A percentile compares a stretch with the other conserved stretches of the same genome.
phyloP scores from a whole-genome alignment of 1,284 basidiomycete genomes.

The Erythrobasidium hasegawianum region DNA sequence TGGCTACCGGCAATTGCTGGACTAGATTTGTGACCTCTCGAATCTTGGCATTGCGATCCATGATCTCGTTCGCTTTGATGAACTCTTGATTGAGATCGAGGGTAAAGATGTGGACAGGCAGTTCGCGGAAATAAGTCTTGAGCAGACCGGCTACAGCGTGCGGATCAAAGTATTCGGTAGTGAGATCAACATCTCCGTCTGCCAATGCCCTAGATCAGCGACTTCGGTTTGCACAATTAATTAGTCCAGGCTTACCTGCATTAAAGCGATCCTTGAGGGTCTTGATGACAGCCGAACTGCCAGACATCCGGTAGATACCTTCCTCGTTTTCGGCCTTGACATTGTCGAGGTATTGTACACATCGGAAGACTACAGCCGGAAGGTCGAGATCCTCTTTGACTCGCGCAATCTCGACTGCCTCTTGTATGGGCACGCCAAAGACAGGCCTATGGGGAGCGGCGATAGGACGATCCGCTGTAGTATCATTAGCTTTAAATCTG shows the following conservation, averaged over 20 bases:
- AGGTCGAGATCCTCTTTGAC: conserved; percentile 67
- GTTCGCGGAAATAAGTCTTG: conserved; percentile 82
- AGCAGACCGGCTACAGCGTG: conserved; percentile 90
- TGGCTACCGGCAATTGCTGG: conserved; percentile 77
- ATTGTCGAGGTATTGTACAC: conserved; percentile 53
- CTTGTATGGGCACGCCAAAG: conserved; percentile 82
- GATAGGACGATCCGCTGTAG: neutral
- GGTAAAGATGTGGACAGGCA: conserved; percentile 87
- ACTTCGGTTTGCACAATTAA: no score
- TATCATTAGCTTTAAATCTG: conserved; percentile 2
- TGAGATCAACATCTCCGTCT: conserved; percentile 88
- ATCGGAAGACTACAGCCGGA: conserved; percentile 90
- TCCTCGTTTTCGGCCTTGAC: conserved; percentile 89
- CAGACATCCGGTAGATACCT: conserved; percentile 82
- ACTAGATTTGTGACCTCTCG: conserved; percentile 80
- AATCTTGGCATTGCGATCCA: conserved; percentile 80
- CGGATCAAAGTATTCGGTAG: conserved; percentile 86
- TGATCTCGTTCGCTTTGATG: conserved; percentile 84
- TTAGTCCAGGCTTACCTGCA: conserved; percentile 60
- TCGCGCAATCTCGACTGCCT: conserved; percentile 80
- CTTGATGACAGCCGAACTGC: conserved; percentile 74
- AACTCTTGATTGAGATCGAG: conserved; percentile 81
- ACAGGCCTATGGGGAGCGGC: conserved; percentile 59
- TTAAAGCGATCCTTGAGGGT: conserved; percentile 89
- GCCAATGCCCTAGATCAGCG: neutral